phyloP scores from a whole-genome alignment of 1,284 basidiomycete species.

The Mycena sp. region DNA sequence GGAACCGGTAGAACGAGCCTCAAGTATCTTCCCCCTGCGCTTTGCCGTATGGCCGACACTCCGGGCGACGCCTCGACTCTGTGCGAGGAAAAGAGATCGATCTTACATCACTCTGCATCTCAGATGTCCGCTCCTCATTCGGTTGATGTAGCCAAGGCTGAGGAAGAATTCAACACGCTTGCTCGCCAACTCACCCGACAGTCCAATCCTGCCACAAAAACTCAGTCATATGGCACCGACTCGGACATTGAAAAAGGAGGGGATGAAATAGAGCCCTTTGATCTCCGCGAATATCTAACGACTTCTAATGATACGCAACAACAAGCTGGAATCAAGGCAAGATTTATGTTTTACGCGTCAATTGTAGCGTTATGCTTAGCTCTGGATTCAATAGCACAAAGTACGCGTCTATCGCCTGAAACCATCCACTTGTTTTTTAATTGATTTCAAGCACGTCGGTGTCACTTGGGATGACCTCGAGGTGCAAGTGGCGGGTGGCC shows the following conservation, averaged over 20 bases:
- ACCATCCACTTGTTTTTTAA: not conserved
- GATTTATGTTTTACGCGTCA: not conserved
- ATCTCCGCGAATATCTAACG: slow-evolving; percentile 81
- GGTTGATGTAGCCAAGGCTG: slow-evolving; percentile 57
- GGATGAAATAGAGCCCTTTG: slow-evolving; percentile 55
- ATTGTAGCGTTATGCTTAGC: not conserved
- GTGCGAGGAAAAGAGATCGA: slow-evolving; percentile 33
- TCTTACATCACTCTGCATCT: not conserved
- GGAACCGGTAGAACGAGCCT: not conserved
- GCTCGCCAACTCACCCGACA: slow-evolving; percentile 46
- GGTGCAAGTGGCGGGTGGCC: slow-evolving; percentile 76
- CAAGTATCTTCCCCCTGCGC: not conserved
- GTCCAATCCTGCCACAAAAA: slow-evolving; percentile 22
- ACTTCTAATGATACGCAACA: slow-evolving; percentile 75
- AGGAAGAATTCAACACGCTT: slow-evolving; percentile 64
- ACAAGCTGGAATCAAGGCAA: slow-evolving; percentile 70
- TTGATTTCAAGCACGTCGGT: slow-evolving; percentile 65
- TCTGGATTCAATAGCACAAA: slow-evolving; percentile 59
- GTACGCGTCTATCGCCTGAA: slow-evolving; percentile 35
- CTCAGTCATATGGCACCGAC: slow-evolving; percentile 18
- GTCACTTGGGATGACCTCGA: slow-evolving; percentile 82
- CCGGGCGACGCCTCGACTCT: slow-evolving; percentile 43
- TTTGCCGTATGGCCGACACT: slow-evolving; percentile 40
- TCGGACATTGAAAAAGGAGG: slow-evolving; percentile 60
- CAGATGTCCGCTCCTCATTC: slow-evolving; percentile 21